Conservation (phyloP, 23 red algal species). For the Cyanidium caldarium region DNA sequence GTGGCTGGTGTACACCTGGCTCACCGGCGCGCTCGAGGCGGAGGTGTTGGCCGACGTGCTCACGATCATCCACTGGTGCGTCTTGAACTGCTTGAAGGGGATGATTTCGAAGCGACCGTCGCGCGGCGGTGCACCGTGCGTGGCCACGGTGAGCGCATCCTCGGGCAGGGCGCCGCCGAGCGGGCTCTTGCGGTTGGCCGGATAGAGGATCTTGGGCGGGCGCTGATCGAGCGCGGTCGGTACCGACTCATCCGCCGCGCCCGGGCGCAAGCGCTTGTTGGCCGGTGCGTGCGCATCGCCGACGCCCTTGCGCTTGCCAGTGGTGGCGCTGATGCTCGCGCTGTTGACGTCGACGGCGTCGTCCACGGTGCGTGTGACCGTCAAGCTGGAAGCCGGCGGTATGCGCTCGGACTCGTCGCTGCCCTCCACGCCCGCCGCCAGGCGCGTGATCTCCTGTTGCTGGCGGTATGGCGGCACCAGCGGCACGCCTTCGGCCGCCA, state of each 20-base stretch:
- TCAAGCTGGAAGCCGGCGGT: conserved; percentile 7
- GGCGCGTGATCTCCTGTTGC: not conserved
- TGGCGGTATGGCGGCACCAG: not conserved
- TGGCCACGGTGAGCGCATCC: not conserved
- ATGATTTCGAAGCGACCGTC: conserved; percentile 24
- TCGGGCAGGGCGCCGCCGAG: not conserved
- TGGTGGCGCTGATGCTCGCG: not conserved
- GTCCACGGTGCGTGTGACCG: conserved; percentile 42
- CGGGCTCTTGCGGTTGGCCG: not conserved
- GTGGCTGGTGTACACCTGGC: conserved; percentile 91
- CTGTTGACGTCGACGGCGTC: too few relatives aligned
- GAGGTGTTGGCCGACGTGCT: conserved; percentile 67
- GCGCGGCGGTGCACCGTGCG: not conserved
- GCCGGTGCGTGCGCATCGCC: not conserved
- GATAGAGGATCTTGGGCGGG: too few relatives aligned
- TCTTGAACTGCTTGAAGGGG: conserved; percentile 66
- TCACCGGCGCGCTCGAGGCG: conserved; percentile 38
- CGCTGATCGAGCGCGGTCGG: too few relatives aligned
- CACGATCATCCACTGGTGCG: conserved; percentile 97
- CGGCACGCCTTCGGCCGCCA: conserved; percentile 28
- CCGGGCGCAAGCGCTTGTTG: not conserved
- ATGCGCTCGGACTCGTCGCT: conserved; percentile 6
- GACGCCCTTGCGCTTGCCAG: not conserved
- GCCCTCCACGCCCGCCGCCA: not conserved
- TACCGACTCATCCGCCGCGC: not conserved